Conservation (phyloP, 2,329 filamentous ascomycete species). For the Penicillium sp. region DNA sequence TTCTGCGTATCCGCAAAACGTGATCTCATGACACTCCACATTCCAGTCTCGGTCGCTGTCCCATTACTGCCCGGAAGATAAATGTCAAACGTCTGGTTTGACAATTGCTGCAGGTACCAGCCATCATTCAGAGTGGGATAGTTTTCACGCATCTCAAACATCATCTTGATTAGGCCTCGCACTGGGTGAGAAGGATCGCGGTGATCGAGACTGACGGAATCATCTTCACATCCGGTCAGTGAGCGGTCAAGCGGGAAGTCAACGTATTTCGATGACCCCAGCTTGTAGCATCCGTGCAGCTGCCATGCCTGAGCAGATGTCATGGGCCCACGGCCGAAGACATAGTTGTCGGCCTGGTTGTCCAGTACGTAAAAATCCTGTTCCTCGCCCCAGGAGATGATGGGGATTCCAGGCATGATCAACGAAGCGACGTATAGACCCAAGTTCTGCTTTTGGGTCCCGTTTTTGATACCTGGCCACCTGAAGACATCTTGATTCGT, state of each 20-base stretch:
- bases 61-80: constrained; percentile 55
- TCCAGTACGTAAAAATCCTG: constrained; percentile 65
- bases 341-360: constrained; percentile 64
- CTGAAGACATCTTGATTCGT: constrained; percentile 68
- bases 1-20: constrained; percentile 53
- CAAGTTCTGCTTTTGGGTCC: constrained; percentile 58
- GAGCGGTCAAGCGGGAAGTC: constrained; percentile 58
- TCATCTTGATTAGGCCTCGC: constrained; percentile 61
- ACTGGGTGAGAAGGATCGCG: constrained; percentile 63
- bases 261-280: constrained; percentile 58
- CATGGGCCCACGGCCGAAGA: constrained; percentile 65
- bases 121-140: constrained; percentile 63
- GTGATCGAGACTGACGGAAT: constrained; percentile 59
- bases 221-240: constrained; percentile 57
- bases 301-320: constrained; percentile 62
- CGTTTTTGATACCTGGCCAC: constrained; percentile 61
- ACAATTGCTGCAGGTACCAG: constrained; percentile 55
- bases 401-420: constrained; percentile 61
- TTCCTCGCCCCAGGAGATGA: constrained; percentile 66
- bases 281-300: constrained; percentile 62
- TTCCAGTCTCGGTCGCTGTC: constrained; percentile 56
- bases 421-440: constrained; percentile 61
- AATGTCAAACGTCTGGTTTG: constrained; percentile 55
- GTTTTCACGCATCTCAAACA: constrained; percentile 59
- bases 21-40: constrained; percentile 61